These are phyloP conservation scores for Echites panduratus DNA, from an alignment of 257 asterid genomes.

Conservation along the genomic window DNA sequence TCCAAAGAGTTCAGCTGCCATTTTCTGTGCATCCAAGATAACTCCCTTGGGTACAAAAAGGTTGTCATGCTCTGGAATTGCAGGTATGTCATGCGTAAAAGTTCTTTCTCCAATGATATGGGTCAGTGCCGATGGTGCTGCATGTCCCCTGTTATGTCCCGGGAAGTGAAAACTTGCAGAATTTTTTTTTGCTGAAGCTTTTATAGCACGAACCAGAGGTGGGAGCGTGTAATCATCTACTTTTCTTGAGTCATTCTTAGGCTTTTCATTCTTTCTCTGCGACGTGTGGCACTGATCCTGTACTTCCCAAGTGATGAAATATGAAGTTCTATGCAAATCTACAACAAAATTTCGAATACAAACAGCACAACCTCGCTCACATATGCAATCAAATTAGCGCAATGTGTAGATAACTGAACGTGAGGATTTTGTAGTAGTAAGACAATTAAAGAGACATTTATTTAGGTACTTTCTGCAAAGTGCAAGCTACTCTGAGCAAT, in stretches of 20 bases:
- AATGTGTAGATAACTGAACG: no score
- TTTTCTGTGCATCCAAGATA: background rate
- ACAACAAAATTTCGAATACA: no score
- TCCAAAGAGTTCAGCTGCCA: background rate
- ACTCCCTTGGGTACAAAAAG: background rate
- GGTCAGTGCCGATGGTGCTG: background rate
- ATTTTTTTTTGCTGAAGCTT: background rate
- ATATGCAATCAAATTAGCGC: no score
- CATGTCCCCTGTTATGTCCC: background rate
- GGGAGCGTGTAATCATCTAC: background rate
- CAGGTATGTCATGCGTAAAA: background rate
- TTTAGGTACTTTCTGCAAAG: no score
- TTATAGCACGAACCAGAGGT: background rate
- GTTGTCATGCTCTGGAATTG: background rate
- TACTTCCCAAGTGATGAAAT: no score
- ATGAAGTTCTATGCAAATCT: no score
- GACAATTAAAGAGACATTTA: no score
- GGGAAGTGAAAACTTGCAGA: background rate
- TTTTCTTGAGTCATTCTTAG: background rate
- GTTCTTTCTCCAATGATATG: background rate
- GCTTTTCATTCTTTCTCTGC: no score
- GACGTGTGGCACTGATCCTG: no score
- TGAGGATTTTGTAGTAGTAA: no score
- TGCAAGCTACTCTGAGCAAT: no score
- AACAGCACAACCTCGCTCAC: no score